Percentiles rank a stretch among this genome's conserved stretches.
Evolutionary conservation across 2,329 filamentous ascomycete species (phyloP).

Genomic region (Clonostachys sp.): DNA sequence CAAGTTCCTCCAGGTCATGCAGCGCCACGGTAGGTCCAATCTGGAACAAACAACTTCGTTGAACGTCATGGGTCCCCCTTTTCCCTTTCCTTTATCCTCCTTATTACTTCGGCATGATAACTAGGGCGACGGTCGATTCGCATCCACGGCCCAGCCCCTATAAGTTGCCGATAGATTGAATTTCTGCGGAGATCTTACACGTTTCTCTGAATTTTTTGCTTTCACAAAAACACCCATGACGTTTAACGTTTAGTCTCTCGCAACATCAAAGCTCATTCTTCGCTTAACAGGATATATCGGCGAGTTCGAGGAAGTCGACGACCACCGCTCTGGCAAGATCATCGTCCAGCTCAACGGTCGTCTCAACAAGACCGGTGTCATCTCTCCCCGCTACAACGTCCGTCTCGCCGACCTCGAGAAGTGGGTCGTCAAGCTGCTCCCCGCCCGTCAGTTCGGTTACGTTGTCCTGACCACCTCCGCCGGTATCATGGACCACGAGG

Average conservation of each 20-base stretch:
- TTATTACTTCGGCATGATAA: conserved; percentile 90
- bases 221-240: conserved; percentile 51
- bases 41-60: background rate
- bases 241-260: conserved; percentile 91
- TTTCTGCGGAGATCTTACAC: conserved; percentile 84
- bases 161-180: conserved; percentile 99
- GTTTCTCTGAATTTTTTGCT: conserved; percentile 62
- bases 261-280: conserved; percentile 69
- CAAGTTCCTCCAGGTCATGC: conserved; percentile 99
- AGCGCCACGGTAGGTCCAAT: conserved; percentile 87
- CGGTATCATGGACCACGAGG: conserved; percentile 99
- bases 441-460: conserved; percentile 99
- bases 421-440: conserved; percentile 99
- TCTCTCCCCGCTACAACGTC: conserved; percentile 99
- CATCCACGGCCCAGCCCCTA: conserved; percentile 94
- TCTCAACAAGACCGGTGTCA: conserved; percentile 99
- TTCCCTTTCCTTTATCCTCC: background rate
- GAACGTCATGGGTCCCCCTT: background rate
- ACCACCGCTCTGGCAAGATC: conserved; percentile 99
- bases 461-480: conserved; percentile 98
- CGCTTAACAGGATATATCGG: conserved; percentile 81
- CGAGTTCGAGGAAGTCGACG: conserved; percentile 99
- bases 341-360: conserved; percentile 99
- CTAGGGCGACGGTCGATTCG: conserved; percentile 86
- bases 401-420: conserved; percentile 97